These are phyloP conservation scores for Coemansia sp. DNA, from an alignment of 192 early-diverging fungal species.

Conservation along the genomic window DNA sequence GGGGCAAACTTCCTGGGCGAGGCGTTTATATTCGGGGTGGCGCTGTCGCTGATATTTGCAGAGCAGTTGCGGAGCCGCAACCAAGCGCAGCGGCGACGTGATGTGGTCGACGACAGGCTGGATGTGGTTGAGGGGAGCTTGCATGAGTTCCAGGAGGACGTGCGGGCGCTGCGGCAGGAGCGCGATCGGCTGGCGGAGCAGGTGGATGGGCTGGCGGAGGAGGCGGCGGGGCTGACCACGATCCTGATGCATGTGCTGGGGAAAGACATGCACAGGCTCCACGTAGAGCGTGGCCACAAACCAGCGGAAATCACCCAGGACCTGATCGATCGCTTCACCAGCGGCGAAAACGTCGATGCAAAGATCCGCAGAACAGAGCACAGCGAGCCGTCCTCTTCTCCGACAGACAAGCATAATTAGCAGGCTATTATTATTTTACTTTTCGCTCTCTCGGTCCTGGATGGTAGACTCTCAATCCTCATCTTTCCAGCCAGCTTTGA, in stretches of 20 bases:
- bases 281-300: conserved; percentile 25
- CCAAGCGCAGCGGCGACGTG: conserved; percentile 35
- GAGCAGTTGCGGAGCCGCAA: conserved; percentile 68
- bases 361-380: background rate
- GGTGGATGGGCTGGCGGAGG: conserved; percentile 23
- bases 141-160: conserved; percentile 37
- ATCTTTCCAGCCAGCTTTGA: too few species aligned
- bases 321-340: conserved; percentile 30
- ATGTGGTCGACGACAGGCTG: conserved; percentile 54
- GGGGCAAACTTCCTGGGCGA: conserved; percentile 83
- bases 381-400: background rate
- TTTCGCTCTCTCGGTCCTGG: background rate
- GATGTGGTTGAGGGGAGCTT: conserved; percentile 58
- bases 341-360: conserved; percentile 21
- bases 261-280: conserved; percentile 25
- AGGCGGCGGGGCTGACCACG: conserved; percentile 24
- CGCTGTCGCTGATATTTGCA: conserved; percentile 68
- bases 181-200: conserved; percentile 24
- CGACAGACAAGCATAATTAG: background rate
- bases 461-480: too few species aligned
- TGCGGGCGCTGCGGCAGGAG: conserved; percentile 39
- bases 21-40: conserved; percentile 75
- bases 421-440: background rate
- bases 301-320: conserved; percentile 27
- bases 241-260: conserved; percentile 48